Evolutionary conservation across 2,329 filamentous ascomycete species (phyloP), one percentile per base, ranked within the genome.

Genomic region (Phyllosticta citribraziliensis): DNA sequence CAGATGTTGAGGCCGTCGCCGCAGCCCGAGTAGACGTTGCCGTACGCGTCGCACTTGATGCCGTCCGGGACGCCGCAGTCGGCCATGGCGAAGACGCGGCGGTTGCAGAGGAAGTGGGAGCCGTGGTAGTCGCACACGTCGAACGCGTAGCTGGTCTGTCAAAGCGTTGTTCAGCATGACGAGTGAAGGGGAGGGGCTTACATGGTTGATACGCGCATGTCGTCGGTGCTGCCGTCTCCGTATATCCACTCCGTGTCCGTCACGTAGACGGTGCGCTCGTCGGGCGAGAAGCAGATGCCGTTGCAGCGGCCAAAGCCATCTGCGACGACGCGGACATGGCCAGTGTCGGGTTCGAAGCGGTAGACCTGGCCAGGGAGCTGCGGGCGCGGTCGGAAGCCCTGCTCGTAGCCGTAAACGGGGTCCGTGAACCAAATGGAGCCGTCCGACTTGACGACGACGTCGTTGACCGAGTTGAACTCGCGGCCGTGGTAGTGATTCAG

Each of bases 21-120:
- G 61, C 77, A 79, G 0, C 76, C 78, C 50, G 75, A 72, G 64
- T 78, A 86, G 2, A 86, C 76, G 57, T 84, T 82, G 1, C 83
- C 83, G 12, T 78, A 71, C 8, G 75, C 71, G 65, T 84, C 82
- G 62, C 76, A 77, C 63, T 84, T 81, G 52, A 84, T 73, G 27
- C 70, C 74, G 63, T 66, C 72, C 0, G 82, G 80, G 5, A 78
- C 72, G 0, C 80, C 80, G 0, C 70, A 70, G 35, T 76, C 73
- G 0, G 77, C 75, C 63, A 78, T 79, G 1, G 82, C 78, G 65
- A 85, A 84, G 0, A 83, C 67, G 24, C 80, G 77, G 55, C 75
- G 76, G 66, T 83, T 82, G 0, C 67, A 33, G 24, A 60, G 58
- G 24, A 60, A 60, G 14, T 53, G 58, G 52, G 55, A 54, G n/a